Evolutionary conservation across 345 rosid species (phyloP).

Genomic region (Populus nigra): DNA sequence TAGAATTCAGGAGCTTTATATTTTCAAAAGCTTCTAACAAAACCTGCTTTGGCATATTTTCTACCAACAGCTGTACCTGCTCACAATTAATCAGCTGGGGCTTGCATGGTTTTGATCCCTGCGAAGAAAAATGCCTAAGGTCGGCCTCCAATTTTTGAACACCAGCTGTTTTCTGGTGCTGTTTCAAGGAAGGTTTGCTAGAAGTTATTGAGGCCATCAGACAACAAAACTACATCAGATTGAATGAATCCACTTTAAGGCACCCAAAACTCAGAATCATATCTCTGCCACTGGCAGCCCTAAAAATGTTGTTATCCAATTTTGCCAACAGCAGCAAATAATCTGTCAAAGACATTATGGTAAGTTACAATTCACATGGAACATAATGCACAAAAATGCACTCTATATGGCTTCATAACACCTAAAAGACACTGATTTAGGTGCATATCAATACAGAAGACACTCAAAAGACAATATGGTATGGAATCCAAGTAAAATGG

Average conservation of each 20-base stretch:
- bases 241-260: constrained; percentile 22
- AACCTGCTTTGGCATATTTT: constrained; percentile 32
- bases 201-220: constrained; percentile 54
- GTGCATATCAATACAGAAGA: background rate
- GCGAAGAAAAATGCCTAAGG: constrained; percentile 31
- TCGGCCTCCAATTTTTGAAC: constrained; percentile 37
- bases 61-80: constrained; percentile 31
- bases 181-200: constrained; percentile 39
- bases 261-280: constrained; percentile 24
- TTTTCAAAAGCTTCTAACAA: constrained; percentile 37
- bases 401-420: constrained; percentile 4
- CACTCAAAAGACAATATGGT: background rate
- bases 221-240: constrained; percentile 27
- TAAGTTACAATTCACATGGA: background rate
- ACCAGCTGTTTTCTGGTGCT: constrained; percentile 32
- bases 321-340: constrained; percentile 2
- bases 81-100: constrained; percentile 26
- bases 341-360: constrained; percentile 9
- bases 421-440: constrained; percentile 1
- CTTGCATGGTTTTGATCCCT: constrained; percentile 38
- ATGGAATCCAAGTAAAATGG: background rate
- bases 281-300: constrained; percentile 19
- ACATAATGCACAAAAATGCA: background rate
- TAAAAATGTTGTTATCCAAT: constrained; percentile 8
- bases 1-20: constrained; percentile 37